phyloP scores from a whole-genome alignment of 2,329 filamentous ascomycete species.

The Emmonsiellopsis sp. region DNA sequence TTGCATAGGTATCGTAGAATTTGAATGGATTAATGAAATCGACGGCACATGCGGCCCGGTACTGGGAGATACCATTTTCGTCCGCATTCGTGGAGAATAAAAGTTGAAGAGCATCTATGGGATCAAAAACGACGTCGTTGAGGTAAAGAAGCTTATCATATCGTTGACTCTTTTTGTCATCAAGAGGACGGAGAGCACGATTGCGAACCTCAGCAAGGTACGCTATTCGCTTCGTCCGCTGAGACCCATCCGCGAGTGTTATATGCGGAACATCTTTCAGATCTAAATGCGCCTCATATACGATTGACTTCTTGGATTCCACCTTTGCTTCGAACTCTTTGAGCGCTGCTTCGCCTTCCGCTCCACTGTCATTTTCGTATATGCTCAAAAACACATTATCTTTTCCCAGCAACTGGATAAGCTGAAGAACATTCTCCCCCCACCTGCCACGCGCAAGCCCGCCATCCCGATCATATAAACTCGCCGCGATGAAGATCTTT shows the following conservation, averaged over 20 bases:
- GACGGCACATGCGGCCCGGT: slow-evolving; percentile 63
- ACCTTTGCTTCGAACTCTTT: slow-evolving; percentile 41
- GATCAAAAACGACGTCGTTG: slow-evolving; percentile 59
- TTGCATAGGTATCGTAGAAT: slow-evolving; percentile 70
- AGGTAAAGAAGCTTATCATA: slow-evolving; percentile 52
- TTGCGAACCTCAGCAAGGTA: slow-evolving; percentile 67
- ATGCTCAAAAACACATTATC: slow-evolving; percentile 63
- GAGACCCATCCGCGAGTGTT: slow-evolving; percentile 51
- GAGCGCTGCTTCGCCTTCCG: slow-evolving; percentile 46
- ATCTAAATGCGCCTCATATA: slow-evolving; percentile 52
- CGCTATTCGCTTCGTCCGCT: slow-evolving; percentile 61
- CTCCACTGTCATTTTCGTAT: slow-evolving; percentile 62
- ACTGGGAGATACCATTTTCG: slow-evolving; percentile 44
- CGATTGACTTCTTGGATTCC: slow-evolving; percentile 43
- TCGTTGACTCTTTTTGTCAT: slow-evolving; percentile 30
- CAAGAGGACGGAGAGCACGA: slow-evolving; percentile 55
- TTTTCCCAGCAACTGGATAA: slow-evolving; percentile 57
- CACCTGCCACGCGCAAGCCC: slow-evolving; percentile 53
- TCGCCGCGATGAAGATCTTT: slow-evolving; percentile 65
- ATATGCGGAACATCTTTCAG: slow-evolving; percentile 49
- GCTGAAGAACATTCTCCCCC: slow-evolving; percentile 50
- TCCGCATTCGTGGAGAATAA: slow-evolving; percentile 52
- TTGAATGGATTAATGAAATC: slow-evolving; percentile 66
- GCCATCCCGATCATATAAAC: slow-evolving; percentile 56
- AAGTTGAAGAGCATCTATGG: slow-evolving; percentile 49